phyloP scores from a whole-genome alignment of 148 eudicot species.

The Cornus suecica region DNA sequence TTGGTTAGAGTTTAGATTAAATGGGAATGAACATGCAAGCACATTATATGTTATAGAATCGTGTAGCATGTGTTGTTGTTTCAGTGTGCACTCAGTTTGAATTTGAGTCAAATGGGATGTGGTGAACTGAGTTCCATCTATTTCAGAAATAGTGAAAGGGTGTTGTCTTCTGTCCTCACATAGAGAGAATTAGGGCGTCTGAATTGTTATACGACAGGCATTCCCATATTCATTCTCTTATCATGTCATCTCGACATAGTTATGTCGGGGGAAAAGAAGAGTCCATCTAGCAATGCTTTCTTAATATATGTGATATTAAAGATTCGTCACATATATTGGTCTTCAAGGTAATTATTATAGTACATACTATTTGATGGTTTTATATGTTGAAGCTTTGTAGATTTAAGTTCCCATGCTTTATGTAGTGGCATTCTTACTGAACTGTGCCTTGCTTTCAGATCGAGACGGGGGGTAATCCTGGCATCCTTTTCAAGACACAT shows the following conservation, averaged over 20 bases:
- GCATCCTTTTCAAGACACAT: slow-evolving; percentile 80
- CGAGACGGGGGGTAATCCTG: slow-evolving; percentile 77
- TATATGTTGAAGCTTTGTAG: neutral
- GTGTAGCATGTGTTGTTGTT: too few relatives aligned
- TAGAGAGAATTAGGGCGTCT: too few relatives aligned
- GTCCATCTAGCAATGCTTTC: neutral
- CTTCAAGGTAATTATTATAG: neutral
- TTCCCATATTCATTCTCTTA: too few relatives aligned
- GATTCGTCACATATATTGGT: neutral
- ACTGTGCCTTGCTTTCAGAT: slow-evolving; percentile 42
- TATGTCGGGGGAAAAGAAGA: too few relatives aligned
- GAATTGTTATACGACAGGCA: too few relatives aligned
- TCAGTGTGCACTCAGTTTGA: too few relatives aligned
- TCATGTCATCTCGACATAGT: too few relatives aligned
- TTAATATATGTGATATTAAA: neutral
- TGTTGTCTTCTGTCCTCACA: neutral
- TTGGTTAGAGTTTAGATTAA: too few relatives aligned
- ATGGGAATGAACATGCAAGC: too few relatives aligned
- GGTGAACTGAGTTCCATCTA: too few relatives aligned
- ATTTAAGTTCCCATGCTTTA: slow-evolving; percentile 1
- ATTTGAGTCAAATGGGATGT: too few relatives aligned
- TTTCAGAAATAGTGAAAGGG: neutral
- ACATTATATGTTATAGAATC: too few relatives aligned
- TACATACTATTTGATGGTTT: neutral
- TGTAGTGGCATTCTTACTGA: neutral